These are phyloP conservation scores for Teunomyces barrocoloradensis DNA, from an alignment of 805 yeast species.

Conservation along the genomic window DNA sequence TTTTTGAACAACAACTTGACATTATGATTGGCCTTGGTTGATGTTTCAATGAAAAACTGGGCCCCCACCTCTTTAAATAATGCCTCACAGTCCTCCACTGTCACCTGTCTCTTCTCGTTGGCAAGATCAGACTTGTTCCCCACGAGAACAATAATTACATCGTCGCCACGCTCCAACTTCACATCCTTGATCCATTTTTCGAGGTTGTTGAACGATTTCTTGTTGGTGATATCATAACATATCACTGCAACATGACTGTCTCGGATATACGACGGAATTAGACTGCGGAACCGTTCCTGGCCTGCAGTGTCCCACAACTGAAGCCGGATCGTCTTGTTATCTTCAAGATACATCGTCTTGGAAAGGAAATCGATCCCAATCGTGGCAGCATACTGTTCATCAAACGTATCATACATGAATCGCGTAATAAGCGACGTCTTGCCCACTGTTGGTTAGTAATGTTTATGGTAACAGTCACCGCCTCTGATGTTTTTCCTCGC, in stretches of 20 bases:
- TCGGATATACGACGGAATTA: conserved; percentile 93
- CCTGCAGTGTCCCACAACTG: conserved; percentile 99
- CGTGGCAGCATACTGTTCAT: conserved; percentile 94
- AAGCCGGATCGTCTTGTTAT: conserved; percentile 82
- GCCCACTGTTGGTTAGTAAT: conserved; percentile 55
- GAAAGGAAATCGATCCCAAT: conserved; percentile 95
- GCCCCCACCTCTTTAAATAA: conserved; percentile 72
- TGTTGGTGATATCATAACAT: conserved; percentile 89
- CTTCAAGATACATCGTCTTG: conserved; percentile 78
- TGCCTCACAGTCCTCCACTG: conserved; percentile 79
- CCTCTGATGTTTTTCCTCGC: background rate
- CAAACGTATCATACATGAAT: conserved; percentile 97
- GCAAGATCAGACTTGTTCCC: conserved; percentile 87
- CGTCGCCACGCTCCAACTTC: conserved; percentile 85
- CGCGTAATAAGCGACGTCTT: conserved; percentile 95
- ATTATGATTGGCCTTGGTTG: conserved; percentile 92
- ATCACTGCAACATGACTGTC: conserved; percentile 97
- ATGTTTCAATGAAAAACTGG: conserved; percentile 83
- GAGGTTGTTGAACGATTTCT: conserved; percentile 78
- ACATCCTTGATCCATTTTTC: conserved; percentile 95
- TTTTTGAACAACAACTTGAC: conserved; percentile 86
- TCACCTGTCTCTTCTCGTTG: conserved; percentile 72
- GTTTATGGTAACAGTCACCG: too few relatives aligned
- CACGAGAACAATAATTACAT: conserved; percentile 84
- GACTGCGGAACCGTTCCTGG: conserved; percentile 90